phyloP scores from a whole-genome alignment of 164 flowering plant genomes.

The Annona squamosa region DNA sequence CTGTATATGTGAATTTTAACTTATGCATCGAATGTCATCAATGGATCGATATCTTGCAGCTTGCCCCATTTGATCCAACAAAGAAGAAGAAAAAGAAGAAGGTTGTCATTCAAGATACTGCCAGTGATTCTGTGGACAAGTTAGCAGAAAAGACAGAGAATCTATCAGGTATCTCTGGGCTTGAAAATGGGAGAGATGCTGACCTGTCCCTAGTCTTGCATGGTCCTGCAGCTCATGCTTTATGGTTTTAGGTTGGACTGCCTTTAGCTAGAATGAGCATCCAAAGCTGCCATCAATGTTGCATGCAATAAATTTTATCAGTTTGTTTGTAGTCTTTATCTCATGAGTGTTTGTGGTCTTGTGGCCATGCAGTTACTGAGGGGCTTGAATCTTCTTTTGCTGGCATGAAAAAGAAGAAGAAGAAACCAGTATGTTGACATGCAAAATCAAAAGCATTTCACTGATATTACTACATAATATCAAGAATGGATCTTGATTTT shows the following conservation, averaged over 20 bases:
- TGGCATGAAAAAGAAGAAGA: conserved; percentile 91
- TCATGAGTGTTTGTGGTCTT: background rate
- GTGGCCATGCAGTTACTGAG: conserved; percentile 57
- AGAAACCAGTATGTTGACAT: conserved; percentile 59
- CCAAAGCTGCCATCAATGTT: background rate
- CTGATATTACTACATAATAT: background rate
- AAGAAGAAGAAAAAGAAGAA: conserved; percentile 44
- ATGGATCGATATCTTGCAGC: conserved; percentile 16
- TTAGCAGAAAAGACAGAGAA: conserved; percentile 66
- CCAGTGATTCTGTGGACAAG: conserved; percentile 56
- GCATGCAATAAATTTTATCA: background rate
- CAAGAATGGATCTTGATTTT: background rate
- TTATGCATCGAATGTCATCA: background rate
- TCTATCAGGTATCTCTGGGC: conserved; percentile 38
- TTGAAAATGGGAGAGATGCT: background rate
- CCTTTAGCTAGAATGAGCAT: background rate
- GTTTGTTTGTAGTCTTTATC: background rate
- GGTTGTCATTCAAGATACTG: conserved; percentile 52
- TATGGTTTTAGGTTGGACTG: background rate
- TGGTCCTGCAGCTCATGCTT: background rate
- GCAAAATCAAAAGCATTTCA: background rate
- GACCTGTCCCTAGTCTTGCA: background rate
- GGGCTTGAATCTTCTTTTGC: conserved; percentile 59
- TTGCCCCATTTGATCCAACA: conserved; percentile 40
- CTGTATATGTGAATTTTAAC: too few species aligned